Evolutionary conservation across 2,329 filamentous ascomycete species (phyloP).

Genomic region (Calonectria leucothoes): DNA sequence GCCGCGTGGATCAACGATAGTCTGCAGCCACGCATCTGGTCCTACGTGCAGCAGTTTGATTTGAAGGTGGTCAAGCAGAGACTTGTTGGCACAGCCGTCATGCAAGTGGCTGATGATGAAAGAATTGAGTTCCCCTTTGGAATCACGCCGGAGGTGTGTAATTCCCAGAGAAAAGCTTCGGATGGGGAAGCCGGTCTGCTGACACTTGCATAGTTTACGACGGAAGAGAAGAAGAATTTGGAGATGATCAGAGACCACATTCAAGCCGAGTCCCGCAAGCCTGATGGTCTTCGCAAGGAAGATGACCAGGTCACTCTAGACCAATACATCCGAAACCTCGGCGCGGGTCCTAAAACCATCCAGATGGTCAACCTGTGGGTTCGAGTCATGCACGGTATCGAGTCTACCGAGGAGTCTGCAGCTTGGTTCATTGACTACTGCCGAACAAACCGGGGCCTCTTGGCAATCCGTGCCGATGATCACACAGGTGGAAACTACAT

Average conservation of each 20-base stretch:
- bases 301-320: constrained; percentile 49
- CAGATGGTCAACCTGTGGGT: constrained; percentile 52
- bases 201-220: constrained; percentile 37
- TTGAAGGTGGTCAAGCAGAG: constrained; percentile 59
- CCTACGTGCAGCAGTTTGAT: constrained; percentile 52
- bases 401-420: constrained; percentile 50
- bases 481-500: constrained; percentile 50
- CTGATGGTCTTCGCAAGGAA: constrained; percentile 28
- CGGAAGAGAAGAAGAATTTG: constrained; percentile 47
- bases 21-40: constrained; percentile 59
- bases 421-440: constrained; percentile 54
- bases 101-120: constrained; percentile 52
- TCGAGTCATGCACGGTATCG: constrained; percentile 50
- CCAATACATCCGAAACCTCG: constrained; percentile 48
- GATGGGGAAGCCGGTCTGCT: not conserved
- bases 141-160: constrained; percentile 36
- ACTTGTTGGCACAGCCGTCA: constrained; percentile 55
- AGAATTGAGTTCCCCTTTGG: constrained; percentile 33
- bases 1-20: constrained; percentile 71
- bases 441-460: constrained; percentile 46
- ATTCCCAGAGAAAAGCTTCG: no score
- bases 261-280: constrained; percentile 45
- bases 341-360: constrained; percentile 43
- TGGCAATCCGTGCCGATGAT: constrained; percentile 50
- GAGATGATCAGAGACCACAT: constrained; percentile 50